Base-by-base conservation (phyloP, 129 eudicot genomes). In the Lonicera japonica region DNA sequence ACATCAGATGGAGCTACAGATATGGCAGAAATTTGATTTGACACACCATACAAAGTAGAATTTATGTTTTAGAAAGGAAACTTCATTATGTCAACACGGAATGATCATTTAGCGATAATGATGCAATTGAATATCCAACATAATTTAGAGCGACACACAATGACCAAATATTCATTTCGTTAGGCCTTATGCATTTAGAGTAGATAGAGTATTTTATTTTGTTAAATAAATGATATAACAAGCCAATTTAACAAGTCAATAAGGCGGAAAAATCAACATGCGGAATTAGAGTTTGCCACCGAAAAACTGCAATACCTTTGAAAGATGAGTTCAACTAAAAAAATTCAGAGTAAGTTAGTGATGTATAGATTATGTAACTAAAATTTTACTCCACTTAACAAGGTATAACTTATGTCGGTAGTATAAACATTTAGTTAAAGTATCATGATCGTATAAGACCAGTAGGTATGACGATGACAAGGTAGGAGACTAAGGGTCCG, bases 351-450 rank as follows among this genome's bases (percentile, higher is more conserved):
- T 20, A 23, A 25, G 17, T 38, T n/a, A 5, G 29, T 58, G 21
- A 16, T 21, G 55, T 16, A 24, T 24, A 65, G 59, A 68, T 61
- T 50, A 60, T 56, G 40, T 38, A 38, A 38, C 43, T 4, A 38
- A 38, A 4, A 38, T 38, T 38, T 38, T 10, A 38, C 43, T 10
- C 10, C 10, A 38, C 10, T 38, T 38, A 10, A 10, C 5, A 38
- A 38, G 10, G 6, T 38, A 38, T 38, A 5, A 5, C 43, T 38
- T 10, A 10, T 4, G 43, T 5, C 43, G n/a, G n/a, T 38, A 10
- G 43, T 38, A 10, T 38, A 5, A 38, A 38, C 5, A 38, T 38
- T 10, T 38, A 10, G n/a, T n/a, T n/a, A n/a, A n/a, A n/a, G n/a
- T n/a, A n/a, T n/a, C n/a, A n/a, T n/a, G 43, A 38, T 38, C 5